Conservation (phyloP, 306 rosid genomes). For the Herpetospermum pedunculosum region DNA sequence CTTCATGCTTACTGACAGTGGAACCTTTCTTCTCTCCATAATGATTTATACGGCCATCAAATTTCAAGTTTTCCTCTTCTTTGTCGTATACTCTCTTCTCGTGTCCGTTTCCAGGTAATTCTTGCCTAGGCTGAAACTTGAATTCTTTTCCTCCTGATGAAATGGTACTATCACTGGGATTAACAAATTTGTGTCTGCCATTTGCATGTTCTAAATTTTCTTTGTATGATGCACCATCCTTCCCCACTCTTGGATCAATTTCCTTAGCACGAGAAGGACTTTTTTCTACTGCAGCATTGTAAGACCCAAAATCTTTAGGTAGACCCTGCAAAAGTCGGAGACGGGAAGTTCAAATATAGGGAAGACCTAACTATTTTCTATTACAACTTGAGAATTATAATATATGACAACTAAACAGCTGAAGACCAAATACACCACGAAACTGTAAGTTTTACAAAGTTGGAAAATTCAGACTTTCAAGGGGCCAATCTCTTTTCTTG, state of each 20-base stretch:
- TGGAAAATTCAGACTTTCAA: not conserved
- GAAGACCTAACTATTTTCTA: not conserved
- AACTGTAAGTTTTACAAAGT: not conserved
- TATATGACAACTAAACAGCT: not conserved
- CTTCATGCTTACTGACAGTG: constrained; percentile 27
- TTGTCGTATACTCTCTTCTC: constrained; percentile 24
- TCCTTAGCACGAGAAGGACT: constrained; percentile 24
- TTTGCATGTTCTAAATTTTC: constrained; percentile 21
- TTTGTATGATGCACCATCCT: constrained; percentile 19
- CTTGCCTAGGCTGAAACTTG: constrained; percentile 26
- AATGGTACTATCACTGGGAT: constrained; percentile 28
- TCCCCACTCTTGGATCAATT: constrained; percentile 29
- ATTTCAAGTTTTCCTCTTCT: constrained; percentile 28
- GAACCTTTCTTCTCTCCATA: constrained; percentile 32
- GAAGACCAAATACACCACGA: not conserved
- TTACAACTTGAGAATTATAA: not conserved
- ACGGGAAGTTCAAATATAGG: not conserved
- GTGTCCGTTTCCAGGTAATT: constrained; percentile 26
- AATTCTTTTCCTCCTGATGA: constrained; percentile 30
- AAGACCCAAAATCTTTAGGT: constrained; percentile 25
- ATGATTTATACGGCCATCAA: constrained; percentile 20
- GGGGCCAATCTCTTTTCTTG: not conserved
- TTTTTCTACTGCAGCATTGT: constrained; percentile 15
- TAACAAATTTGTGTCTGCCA: constrained; percentile 21
- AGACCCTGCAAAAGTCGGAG: constrained; percentile 45